Evolutionary conservation across 75 land plant species (phyloP), one percentile per base, ranked within the genome.

Genomic region (Ceratopteris richardii): DNA sequence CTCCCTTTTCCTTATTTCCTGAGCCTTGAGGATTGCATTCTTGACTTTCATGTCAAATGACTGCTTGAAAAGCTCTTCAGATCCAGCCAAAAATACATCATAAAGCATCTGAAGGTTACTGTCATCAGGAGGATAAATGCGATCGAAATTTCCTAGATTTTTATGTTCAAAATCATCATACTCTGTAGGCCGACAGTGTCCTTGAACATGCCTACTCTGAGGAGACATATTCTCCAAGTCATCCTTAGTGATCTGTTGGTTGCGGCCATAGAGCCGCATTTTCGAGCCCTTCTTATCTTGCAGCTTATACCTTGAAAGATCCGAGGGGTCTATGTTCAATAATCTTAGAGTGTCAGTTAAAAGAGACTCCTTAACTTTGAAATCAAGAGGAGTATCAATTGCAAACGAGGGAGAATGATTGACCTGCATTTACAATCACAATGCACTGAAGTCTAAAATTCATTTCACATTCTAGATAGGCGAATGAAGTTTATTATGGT

Each of bases 381-480:
- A 26, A 26, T 71, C 73, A 23, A 71, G 48, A 2, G 73, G 73
- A 4, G 73, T 71, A 17, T 71, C 73, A 46, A 71, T 71, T 12
- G 73, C 66, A 56, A 71, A 71, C 7, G 73, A 71, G 9, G 73
- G 73, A 19, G 73, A 71, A 56, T 71, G 73, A 23, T 71, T 71
- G 10, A 71, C 73, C 73, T 71, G 31, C 59, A 48, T 12, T 3
- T 42, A 12, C 19, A 60, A 37, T 2, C n/a, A 17, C 53, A 51
- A 12, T 10, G n/a, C n/a, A n/a, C n/a, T n/a, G n/a, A n/a, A n/a
- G n/a, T n/a, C n/a, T n/a, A n/a, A n/a, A n/a, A n/a, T n/a, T n/a
- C n/a, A n/a, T n/a, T n/a, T n/a, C n/a, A n/a, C n/a, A n/a, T n/a
- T n/a, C n/a, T n/a, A n/a, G n/a, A n/a, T n/a, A n/a, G n/a, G n/a